Base-by-base conservation (phyloP, 2,329 filamentous ascomycete genomes). In the Cytospora schulzeri region DNA sequence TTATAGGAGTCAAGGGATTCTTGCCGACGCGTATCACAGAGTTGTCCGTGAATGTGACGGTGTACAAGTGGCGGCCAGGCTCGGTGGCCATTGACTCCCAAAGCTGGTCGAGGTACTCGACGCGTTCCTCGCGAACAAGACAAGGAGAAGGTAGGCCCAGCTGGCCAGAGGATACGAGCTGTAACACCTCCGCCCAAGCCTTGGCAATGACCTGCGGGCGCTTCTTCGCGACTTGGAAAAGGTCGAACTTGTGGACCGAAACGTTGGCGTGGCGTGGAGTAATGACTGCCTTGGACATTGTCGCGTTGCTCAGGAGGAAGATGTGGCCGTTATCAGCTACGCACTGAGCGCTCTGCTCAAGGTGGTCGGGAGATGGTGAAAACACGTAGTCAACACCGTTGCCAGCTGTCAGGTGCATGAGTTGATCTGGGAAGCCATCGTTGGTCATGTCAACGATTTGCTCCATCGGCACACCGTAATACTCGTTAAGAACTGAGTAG, bases 321-420 rank as follows among this genome's bases (percentile, higher is more conserved):
- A 67, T 57, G 45, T 65, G 58, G 4, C 65, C 65, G 17, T 62
- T 62, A 9, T 70, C 70, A 35, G 67, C 63, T 28, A 80, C 73
- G 51, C 77, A 80, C 48, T 72, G 69, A 17, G 73, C 68, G 62
- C 73, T 76, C 4, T 70, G 63, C 3, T 75, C 72, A 4, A 75
- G 59, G 41, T 76, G 68, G 11, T 74, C 69, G 56, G 76, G 76
- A 0, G 81, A 79, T 0, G 81, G 74, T 66, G 83, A 81, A 59
- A 82, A 81, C 1, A 83, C 72, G 4, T 82, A 65, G 53, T 84
- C 78, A 2, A 82, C 76, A 14, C 77, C 76, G 3, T 65, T 60
- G 1, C 69, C 65, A 17, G 65, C 66, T 0, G 78, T 81, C 22
- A 73, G 60, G 0, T 72, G 66, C 29, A 73, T 68, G 38, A 82